Evolutionary conservation across 2,329 filamentous ascomycete species (phyloP), one percentile per base, ranked within the genome.

Genomic region (Colletotrichum sp.): DNA sequence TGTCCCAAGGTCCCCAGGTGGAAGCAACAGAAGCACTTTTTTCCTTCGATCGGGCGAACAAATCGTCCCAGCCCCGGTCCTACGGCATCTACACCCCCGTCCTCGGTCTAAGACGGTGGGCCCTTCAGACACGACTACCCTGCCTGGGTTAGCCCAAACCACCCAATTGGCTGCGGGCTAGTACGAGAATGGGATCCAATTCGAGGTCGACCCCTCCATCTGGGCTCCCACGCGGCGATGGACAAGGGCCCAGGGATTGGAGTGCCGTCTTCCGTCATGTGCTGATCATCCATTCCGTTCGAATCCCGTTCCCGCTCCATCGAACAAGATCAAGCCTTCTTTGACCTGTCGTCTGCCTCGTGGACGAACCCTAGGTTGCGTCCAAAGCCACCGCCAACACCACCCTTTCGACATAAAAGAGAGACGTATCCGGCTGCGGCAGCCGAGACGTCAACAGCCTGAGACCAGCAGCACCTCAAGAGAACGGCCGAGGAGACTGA

Each of bases 151-250:
- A 67, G 52, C 21, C 66, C 15, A 21, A 26, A 26, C 34, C 55
- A 63, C 36, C 71, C 55, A 72, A 72, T 63, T 16, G 18, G 8
- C 28, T 24, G 67, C 28, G 36, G 32, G 48, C 60, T 71, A 55
- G 67, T 60, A 66, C 72, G 21, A 72, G 34, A 71, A 32, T n/a
- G 67, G 72, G 34, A 71, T 66, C 12, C 16, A n/a, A 71, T 74
- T 66, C 72, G 72, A 71, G 48, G 24, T 28, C 24, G 32, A 15
- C 38, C 65, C 32, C 48, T 48, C 65, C 21, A n/a, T n/a, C 26
- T 18, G n/a, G 63, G n/a, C 63, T 26, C 63, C 34, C 28, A 65
- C 32, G 34, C 21, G 34, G 34, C 61, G 61, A 63, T 21, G 30
- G 55, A 15, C 12, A 36, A 63, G 60, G 60, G 28, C n/a, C 34